Base-by-base conservation (phyloP, 2,329 filamentous ascomycete species). In the Fusarium gaditjirri region DNA sequence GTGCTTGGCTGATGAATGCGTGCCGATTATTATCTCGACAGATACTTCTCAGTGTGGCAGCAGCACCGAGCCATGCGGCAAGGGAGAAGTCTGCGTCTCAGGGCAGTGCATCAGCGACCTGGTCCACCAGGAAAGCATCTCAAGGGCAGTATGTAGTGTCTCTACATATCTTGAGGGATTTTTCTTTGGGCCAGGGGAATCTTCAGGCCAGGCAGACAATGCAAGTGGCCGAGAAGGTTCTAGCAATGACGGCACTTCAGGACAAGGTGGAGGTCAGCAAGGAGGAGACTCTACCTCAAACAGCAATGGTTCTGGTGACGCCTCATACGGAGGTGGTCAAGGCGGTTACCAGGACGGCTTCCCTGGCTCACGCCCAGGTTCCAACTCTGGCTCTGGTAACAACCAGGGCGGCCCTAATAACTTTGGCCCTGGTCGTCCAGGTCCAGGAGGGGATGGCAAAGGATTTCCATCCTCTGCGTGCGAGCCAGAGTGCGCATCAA, bases 41-140 rank as follows among this genome's bases (percentile, higher is more conserved):
- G 70, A 73, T 41, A 36, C 57, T 16, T 73, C 70, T 17, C 38
- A 58, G 7, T 73, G 70, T 16, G 62, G 66, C 5, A 57, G 29
- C 8, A 65, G 31, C 4, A 14, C 29, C 2, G 54, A 68, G 19
- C 50, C 57, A 31, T 73, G 70, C 12, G 43, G 49, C 7, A 38
- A 19, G 6, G 50, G 60, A 12, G 53, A 73, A 33, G 42, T 73
- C 25, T 73, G 70, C 11, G 36, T 73, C 17, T 73, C 66, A 8
- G 70, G 70, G 6, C 19, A 61, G 11, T 73, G 70, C 13, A 27
- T 61, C 13, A 29, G 47, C 21, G 55, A 58, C 25, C 35, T 73
- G n/a, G 57, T 55, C 2, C 44, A 59, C 10, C 12, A 36, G 14
- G 25, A 16, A 23, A 49, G 17, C 21, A 27, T 47, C 35, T 39